Base-by-base conservation (phyloP, 768 basidiomycete species). In the Rhodotorula babjevae region DNA sequence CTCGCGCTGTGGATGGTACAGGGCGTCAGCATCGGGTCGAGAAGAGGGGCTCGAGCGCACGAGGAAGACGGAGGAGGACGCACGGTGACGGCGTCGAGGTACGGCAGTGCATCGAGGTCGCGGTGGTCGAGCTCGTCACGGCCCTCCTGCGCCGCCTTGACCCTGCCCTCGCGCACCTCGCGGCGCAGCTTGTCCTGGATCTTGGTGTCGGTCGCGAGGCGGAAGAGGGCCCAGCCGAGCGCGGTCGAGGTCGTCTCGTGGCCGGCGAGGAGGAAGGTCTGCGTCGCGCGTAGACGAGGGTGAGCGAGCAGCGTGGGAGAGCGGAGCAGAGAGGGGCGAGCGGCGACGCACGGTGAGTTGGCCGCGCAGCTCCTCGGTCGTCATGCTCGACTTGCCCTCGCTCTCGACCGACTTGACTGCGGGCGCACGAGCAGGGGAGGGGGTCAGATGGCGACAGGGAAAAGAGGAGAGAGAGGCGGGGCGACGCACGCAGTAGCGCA, bases 1-100 rank as follows among this genome's bases (percentile, higher is more conserved):
- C 81, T 93, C 92, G 59, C 87, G 85, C 72, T 71, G 57, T 11
- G 6, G 42, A 46, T 25, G 23, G 50, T 25, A 25, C 25, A 52
- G 50, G 12, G 25, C 23, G 7, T 7, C 25, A 23, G 12, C n/a
- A n/a, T n/a, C n/a, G n/a, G n/a, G n/a, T n/a, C n/a, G n/a, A n/a
- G n/a, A n/a, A n/a, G n/a, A n/a, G n/a, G n/a, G n/a, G n/a, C n/a
- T n/a, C n/a, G n/a, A n/a, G n/a, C n/a, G n/a, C n/a, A n/a, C 11
- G 25, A 23, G 9, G 23, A 46, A 14, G 61, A 9, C 8, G 25
- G 29, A 47, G 2, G 6, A 7, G 23, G 3, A 23, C 73, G 16
- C 59, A 70, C 73, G 19, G 64, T 47, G 25, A 78, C 74, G 11
- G 63, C 61, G 33, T 78, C 78, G 40, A 78, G 74, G 57, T 77